phyloP scores from a whole-genome alignment of 169 alveolate genomes.

The Plasmodium sp. region DNA sequence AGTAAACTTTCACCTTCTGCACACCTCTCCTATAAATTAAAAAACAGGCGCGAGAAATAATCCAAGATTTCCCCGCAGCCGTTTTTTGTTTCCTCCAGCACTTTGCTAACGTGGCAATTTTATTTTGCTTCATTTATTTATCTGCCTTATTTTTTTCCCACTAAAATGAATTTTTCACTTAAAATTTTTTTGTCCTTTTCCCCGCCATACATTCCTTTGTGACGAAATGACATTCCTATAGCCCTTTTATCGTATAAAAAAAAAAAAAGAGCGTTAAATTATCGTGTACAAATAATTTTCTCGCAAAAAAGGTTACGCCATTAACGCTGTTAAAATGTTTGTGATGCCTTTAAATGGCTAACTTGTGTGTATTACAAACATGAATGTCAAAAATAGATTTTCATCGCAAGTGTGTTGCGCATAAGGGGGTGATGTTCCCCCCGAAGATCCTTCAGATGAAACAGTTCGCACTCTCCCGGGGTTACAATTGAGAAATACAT shows the following conservation, averaged over 20 bases:
- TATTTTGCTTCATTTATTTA: background rate
- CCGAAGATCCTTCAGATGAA: background rate
- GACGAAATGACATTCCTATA: background rate
- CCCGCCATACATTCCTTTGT: background rate
- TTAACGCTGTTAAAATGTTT: background rate
- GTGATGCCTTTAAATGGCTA: background rate
- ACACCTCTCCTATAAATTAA: background rate
- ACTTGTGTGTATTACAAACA: background rate
- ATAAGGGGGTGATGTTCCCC: background rate
- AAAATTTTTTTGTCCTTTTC: background rate
- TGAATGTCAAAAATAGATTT: background rate
- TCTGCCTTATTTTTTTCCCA: background rate
- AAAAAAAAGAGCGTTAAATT: background rate
- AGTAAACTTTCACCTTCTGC: background rate
- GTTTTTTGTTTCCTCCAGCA: background rate
- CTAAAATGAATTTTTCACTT: background rate
- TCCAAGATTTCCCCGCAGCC: background rate
- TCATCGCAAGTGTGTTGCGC: background rate
- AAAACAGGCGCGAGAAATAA: background rate
- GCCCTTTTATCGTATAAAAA: background rate
- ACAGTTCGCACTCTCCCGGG: background rate
- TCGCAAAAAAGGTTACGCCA: background rate
- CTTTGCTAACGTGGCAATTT: background rate
- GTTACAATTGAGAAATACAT: background rate
- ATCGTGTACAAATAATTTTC: background rate